These are phyloP conservation scores for Polygonum maritimum DNA, from an alignment of 148 eudicot species.

Conservation along the genomic window DNA sequence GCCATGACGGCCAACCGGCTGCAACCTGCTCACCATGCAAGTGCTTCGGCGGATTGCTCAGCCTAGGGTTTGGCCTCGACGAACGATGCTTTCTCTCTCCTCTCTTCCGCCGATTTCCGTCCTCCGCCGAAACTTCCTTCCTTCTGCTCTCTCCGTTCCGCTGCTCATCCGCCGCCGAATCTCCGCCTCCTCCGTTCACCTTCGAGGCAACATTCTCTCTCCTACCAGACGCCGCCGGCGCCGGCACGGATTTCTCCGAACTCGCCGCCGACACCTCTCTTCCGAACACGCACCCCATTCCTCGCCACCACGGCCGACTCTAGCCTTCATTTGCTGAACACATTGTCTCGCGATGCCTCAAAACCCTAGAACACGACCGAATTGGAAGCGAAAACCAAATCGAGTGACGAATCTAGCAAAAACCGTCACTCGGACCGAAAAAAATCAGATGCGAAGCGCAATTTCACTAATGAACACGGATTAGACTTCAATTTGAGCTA, in stretches of 20 bases:
- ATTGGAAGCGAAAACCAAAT: not conserved
- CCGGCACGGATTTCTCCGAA: slow-evolving; percentile 21
- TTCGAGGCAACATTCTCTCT: slow-evolving; percentile 24
- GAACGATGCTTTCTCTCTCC: slow-evolving; percentile 40
- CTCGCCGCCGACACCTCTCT: slow-evolving; percentile 36
- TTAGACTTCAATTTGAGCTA: not conserved
- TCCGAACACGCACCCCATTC: slow-evolving; percentile 29
- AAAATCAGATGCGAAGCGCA: not conserved
- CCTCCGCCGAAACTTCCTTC: slow-evolving; percentile 20
- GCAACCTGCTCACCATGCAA: slow-evolving; percentile 71
- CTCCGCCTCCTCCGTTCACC: slow-evolving; percentile 10
- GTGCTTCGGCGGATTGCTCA: slow-evolving; percentile 55
- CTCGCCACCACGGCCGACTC: slow-evolving; percentile 10
- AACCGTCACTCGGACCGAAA: not conserved
- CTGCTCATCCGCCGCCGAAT: slow-evolving; percentile 15
- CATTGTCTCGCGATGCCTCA: slow-evolving; percentile 15
- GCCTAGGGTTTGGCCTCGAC: slow-evolving; percentile 42
- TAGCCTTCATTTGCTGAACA: slow-evolving; percentile 41
- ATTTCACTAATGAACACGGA: not conserved
- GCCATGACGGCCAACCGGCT: slow-evolving; percentile 83
- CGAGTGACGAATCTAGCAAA: not conserved
- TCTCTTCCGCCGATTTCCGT: slow-evolving; percentile 25
- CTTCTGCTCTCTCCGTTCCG: slow-evolving; percentile 29
- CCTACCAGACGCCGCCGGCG: slow-evolving; percentile 19
- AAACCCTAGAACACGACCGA: slow-evolving; percentile 10